These are phyloP conservation scores for Hypomontagnella monticulosa DNA, from an alignment of 495 filamentous ascomycete genomes.

Conservation along the genomic window DNA sequence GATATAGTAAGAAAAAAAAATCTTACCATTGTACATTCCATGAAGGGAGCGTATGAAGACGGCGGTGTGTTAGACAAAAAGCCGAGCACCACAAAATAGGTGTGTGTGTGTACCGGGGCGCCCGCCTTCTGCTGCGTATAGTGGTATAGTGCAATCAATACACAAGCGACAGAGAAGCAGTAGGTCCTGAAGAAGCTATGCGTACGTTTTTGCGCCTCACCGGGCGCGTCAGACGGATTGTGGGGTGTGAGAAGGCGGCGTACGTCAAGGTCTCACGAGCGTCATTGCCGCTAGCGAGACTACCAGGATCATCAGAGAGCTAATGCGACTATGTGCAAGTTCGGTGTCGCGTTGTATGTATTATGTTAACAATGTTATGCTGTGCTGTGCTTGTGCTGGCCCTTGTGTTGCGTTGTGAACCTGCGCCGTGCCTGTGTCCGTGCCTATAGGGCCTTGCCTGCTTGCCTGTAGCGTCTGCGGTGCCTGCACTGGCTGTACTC, in stretches of 20 bases:
- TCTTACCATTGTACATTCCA: slow-evolving; percentile 58
- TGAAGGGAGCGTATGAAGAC: slow-evolving; percentile 36
- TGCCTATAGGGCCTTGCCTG: not conserved
- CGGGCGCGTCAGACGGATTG: slow-evolving; percentile 45
- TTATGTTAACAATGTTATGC: slow-evolving; percentile 29
- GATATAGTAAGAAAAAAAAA: slow-evolving; percentile 48
- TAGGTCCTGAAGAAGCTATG: slow-evolving; percentile 24
- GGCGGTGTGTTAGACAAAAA: slow-evolving; percentile 52
- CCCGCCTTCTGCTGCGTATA: slow-evolving; percentile 36
- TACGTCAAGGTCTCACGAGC: slow-evolving; percentile 48
- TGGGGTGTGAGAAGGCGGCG: slow-evolving; percentile 48
- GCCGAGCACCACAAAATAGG: slow-evolving; percentile 45
- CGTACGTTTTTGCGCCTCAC: slow-evolving; percentile 44
- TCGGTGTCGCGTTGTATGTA: slow-evolving; percentile 41
- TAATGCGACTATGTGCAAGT: slow-evolving; percentile 38
- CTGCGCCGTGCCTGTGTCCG: slow-evolving; percentile 6
- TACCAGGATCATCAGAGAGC: slow-evolving; percentile 41
- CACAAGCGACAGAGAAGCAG: slow-evolving; percentile 39
- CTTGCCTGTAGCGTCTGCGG: no score
- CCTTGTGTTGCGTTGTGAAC: slow-evolving; percentile 10
- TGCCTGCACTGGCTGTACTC: slow-evolving; percentile 6
- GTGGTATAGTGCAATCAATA: slow-evolving; percentile 2
- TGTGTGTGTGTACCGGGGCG: slow-evolving; percentile 22
- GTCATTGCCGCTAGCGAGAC: slow-evolving; percentile 45
- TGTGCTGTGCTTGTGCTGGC: slow-evolving; percentile 28